Evolutionary conservation across 2,329 filamentous ascomycete species (phyloP).

Genomic region (Cladophialophora bantiana): DNA sequence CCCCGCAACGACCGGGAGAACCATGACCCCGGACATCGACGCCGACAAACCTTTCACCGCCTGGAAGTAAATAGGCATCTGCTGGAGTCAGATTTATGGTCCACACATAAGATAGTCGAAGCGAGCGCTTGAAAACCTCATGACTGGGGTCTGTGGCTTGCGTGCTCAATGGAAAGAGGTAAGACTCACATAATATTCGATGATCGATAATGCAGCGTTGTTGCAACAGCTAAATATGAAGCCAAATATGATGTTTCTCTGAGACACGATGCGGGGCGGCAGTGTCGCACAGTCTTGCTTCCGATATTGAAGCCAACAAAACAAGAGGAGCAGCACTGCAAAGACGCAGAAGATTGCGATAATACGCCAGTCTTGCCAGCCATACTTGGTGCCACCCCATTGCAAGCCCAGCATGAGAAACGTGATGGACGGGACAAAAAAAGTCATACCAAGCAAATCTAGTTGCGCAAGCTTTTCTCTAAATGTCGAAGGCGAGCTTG

Average conservation of each 20-base stretch:
- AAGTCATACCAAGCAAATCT: conserved; percentile 47
- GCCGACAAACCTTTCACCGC: conserved; percentile 48
- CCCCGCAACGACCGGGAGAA: conserved; percentile 30
- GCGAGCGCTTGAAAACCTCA: no score
- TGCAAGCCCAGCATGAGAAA: conserved; percentile 50
- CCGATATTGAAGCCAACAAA: conserved; percentile 44
- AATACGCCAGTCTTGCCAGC: conserved; percentile 53
- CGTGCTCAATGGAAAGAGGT: no score
- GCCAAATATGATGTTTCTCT: not conserved
- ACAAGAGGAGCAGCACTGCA: conserved; percentile 48
- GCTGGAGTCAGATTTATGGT: no score
- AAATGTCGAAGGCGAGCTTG: no score
- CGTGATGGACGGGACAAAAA: conserved; percentile 47
- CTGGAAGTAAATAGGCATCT: conserved; percentile 55
- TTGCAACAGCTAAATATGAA: not conserved
- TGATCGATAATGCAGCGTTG: not conserved
- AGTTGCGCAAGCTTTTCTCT: no score
- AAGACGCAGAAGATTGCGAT: conserved; percentile 59
- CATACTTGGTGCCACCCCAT: conserved; percentile 52
- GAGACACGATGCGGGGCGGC: not conserved
- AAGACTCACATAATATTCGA: not conserved
- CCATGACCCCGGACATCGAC: conserved; percentile 31
- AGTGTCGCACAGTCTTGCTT: not conserved
- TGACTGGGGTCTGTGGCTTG: no score
- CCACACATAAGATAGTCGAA: no score